Evolutionary conservation across 306 rosid genomes (phyloP).

Genomic region (Quercus dentata): DNA sequence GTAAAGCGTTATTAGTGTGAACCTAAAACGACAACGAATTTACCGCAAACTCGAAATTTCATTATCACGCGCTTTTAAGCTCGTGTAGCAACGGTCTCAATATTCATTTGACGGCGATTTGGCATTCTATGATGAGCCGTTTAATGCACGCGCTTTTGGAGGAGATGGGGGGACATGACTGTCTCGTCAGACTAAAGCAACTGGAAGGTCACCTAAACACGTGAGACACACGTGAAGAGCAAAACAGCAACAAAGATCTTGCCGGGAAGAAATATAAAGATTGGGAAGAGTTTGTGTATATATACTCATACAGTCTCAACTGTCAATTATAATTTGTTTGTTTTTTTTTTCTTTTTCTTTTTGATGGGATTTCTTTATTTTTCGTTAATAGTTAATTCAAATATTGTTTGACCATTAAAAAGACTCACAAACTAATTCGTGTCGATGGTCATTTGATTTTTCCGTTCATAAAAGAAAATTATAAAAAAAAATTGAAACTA

Average conservation of each 20-base stretch:
- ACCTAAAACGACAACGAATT: not conserved
- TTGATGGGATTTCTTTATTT: too few relatives aligned
- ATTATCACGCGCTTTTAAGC: not conserved
- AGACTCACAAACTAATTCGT: too few relatives aligned
- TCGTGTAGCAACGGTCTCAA: not conserved
- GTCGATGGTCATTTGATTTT: too few relatives aligned
- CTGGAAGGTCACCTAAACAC: conserved; percentile 1
- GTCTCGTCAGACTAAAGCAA: not conserved
- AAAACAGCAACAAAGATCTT: conserved; percentile 21
- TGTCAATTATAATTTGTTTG: too few relatives aligned
- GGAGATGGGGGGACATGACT: not conserved
- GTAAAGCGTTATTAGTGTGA: conserved; percentile 7
- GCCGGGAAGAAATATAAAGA: not conserved
- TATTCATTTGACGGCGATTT: not conserved
- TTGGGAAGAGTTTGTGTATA: not conserved
- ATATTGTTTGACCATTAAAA: too few relatives aligned
- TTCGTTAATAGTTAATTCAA: too few relatives aligned
- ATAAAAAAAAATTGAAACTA: too few relatives aligned
- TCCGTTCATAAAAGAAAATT: too few relatives aligned
- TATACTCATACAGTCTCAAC: not conserved
- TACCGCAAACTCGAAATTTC: not conserved
- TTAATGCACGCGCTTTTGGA: not conserved
- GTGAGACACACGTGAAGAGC: conserved; percentile 30
- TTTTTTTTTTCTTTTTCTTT: too few relatives aligned
- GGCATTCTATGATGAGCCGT: too few relatives aligned